Evolutionary conservation across 345 rosid genomes (phyloP), one percentile per base, ranked within the genome.

Genomic region (Boechera divaricarpa): DNA sequence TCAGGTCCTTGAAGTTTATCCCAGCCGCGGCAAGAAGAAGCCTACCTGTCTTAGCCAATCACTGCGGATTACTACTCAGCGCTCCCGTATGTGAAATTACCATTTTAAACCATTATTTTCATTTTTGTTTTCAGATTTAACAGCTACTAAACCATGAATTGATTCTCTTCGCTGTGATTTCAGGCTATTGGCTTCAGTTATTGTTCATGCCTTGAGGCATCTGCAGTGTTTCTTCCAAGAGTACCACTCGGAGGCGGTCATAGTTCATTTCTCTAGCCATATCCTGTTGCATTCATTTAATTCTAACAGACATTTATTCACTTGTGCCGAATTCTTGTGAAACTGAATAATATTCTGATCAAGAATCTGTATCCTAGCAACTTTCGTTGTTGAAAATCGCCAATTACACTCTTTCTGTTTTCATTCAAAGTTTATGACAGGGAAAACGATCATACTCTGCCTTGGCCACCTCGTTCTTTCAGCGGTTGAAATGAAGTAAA

Each of bases 161-260:
- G 26, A 60, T 28, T 18, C 24, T 61, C 48, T 26, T 35, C 32
- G 32, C 7, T 49, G 52, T 15, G 48, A 45, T 51, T 78, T 57
- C 90, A 94, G 98, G 88, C 85, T 79, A 82, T 92, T 69, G 87
- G 89, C 80, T 87, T 90, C 85, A 83, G 75, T n/a, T 78, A 56
- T 72, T 94, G 96, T 83, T 85, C 89, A 69, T 85, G 88, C 78
- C 64, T 88, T 72, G 66, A 24, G 33, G 88, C 78, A 10, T 83
- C 87, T 47, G 85, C 84, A 54, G 81, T 65, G 69, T 92, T 88
- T 85, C 83, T 85, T 76, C 97, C 98, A 47, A 87, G 86, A 80
- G 89, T 88, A 68, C 96, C 94, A 31, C 97, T 90, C 6, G 96
- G 96, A 13, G 96, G 98, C 67, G 97, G 98, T 62, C 54, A 80